Evolutionary conservation across 345 rosid genomes (phyloP).

Genomic region (Excoecaria cochinchinensis): DNA sequence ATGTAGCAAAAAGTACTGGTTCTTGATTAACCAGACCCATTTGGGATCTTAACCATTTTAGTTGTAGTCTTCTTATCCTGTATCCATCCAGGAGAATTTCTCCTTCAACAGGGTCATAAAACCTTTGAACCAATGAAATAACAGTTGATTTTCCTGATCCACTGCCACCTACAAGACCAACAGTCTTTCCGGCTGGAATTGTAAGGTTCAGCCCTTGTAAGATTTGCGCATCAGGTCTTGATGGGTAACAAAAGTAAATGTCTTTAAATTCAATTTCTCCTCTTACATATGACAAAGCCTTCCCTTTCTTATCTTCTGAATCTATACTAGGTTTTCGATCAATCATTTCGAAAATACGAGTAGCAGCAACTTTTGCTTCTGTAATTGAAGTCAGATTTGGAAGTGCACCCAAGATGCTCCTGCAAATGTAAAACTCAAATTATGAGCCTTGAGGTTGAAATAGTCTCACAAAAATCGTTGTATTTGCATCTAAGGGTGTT

Average conservation of each 20-base stretch:
- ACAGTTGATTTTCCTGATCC: slow-evolving; percentile 71
- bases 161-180: slow-evolving; percentile 69
- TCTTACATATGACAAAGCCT: slow-evolving; percentile 61
- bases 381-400: slow-evolving; percentile 60
- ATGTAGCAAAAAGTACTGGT: slow-evolving; percentile 60
- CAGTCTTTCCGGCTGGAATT: slow-evolving; percentile 57
- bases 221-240: slow-evolving; percentile 59
- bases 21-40: slow-evolving; percentile 71
- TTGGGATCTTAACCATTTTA: slow-evolving; percentile 66
- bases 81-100: slow-evolving; percentile 58
- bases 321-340: slow-evolving; percentile 52
- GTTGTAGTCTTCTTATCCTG: slow-evolving; percentile 53
- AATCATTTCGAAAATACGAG: slow-evolving; percentile 50
- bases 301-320: slow-evolving; percentile 53
- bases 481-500: too few relatives aligned
- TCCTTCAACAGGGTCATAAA: slow-evolving; percentile 58
- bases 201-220: slow-evolving; percentile 53
- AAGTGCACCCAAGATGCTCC: slow-evolving; percentile 56
- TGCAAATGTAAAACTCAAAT: slow-evolving; percentile 26
- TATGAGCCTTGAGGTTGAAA: slow-evolving; percentile 12
- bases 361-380: slow-evolving; percentile 51
- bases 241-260: slow-evolving; percentile 52
- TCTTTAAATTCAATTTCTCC: slow-evolving; percentile 58
- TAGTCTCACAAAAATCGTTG: not conserved
- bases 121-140: slow-evolving; percentile 60